Base-by-base conservation (phyloP, 225 moss, liverwort and hornwort species). In the Climacium dendroides region DNA sequence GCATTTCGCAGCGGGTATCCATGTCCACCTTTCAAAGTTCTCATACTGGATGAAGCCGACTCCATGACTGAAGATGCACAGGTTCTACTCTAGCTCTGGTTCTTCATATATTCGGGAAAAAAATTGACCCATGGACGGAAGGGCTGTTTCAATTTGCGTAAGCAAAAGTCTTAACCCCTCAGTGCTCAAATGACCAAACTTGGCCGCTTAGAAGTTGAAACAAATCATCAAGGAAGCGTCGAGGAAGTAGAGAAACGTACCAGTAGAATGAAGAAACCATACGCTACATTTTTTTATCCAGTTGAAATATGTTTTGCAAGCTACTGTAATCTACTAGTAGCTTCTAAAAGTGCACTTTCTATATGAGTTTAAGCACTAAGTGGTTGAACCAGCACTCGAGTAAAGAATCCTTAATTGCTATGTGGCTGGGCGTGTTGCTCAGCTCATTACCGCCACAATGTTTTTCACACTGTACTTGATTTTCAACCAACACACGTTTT, bases 11-110 rank as follows among this genome's bases (percentile, higher is more conserved):
- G 95, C 79, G 98, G 97, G 48, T 95, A 95, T 84, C 96, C 95
- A 58, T 97, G 95, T 80, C 98, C 98, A 74, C 97, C 97, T 74
- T 99, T 99, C 90, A 99, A 99, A 92, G 92, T 99, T 53, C 95
- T 99, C 60, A 97, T 99, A 81, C 91, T 99, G 43, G 98, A 99
- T 61, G 98, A 99, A 89, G 98, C 98, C 20, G 98, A 99, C 79
- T 99, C 98, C 73, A 99, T 99, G 98, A 99, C 98, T 85, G 97
- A 97, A 79, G 97, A 99, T 91, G 98, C 98, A 39, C 98, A 96
- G 96, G 96, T 95, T 85, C 82, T 87, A 37, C 74, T 67, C 39
- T 75, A 74, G 13, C 88, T 88, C 64, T 88, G 65, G 15, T 48
- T 29, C 28, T 57, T 88, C 70, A 34, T 87, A 10, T 61, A 25